Evolutionary conservation across 108 stramenopile species (phyloP).

Genomic region (Fragilariopsis cylindrus): DNA sequence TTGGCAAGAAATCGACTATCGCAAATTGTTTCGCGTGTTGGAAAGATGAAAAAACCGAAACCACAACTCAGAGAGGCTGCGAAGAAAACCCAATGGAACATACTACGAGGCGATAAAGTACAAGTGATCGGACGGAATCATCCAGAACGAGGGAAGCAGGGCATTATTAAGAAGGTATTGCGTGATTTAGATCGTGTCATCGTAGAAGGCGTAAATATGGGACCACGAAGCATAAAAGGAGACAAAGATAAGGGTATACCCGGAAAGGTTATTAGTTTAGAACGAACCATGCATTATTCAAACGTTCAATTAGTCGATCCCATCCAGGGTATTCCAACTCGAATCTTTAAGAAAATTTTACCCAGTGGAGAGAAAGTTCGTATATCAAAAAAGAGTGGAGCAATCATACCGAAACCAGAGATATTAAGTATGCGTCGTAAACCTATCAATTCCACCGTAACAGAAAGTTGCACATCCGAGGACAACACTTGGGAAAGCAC

Average conservation of each 20-base stretch:
- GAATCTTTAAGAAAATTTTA: slow-evolving; percentile 69
- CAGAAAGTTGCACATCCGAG: slow-evolving; percentile 71
- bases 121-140: slow-evolving; percentile 85
- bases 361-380: slow-evolving; percentile 96
- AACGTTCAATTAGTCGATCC: slow-evolving; percentile 91
- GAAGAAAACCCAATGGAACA: slow-evolving; percentile 68
- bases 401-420: slow-evolving; percentile 91
- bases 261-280: slow-evolving; percentile 52
- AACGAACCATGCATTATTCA: slow-evolving; percentile 83
- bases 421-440: slow-evolving; percentile 57
- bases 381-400: slow-evolving; percentile 86
- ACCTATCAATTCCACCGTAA: slow-evolving; percentile 58
- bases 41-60: slow-evolving; percentile 35
- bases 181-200: slow-evolving; percentile 86
- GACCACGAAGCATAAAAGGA: slow-evolving; percentile 65
- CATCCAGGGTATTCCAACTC: slow-evolving; percentile 80
- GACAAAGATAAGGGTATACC: slow-evolving; percentile 66
- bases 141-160: slow-evolving; percentile 87
- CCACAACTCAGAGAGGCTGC: slow-evolving; percentile 41
- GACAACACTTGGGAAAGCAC: slow-evolving; percentile 81
- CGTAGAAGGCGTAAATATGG: slow-evolving; percentile 91
- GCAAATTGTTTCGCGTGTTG: slow-evolving; percentile 28
- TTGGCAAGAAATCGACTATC: slow-evolving; percentile 25
- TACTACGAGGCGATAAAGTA: slow-evolving; percentile 93
- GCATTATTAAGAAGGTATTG: slow-evolving; percentile 73